Evolutionary conservation across 2,329 filamentous ascomycete genomes (phyloP).

Genomic region (Fusarium scirpi): DNA sequence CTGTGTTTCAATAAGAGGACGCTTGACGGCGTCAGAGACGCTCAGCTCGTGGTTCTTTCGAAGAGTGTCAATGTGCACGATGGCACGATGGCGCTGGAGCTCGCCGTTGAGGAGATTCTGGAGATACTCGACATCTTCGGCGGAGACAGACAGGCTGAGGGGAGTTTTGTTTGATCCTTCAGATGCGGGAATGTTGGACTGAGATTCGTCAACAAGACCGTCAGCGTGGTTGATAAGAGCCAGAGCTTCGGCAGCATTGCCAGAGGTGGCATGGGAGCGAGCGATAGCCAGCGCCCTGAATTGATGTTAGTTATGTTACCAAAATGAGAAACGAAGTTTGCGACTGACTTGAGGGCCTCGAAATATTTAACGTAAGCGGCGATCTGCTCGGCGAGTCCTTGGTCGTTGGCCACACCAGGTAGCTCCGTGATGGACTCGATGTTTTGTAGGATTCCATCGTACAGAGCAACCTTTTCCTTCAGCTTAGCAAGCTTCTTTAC

Average conservation of each 20-base stretch:
- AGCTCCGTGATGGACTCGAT: constrained; percentile 90
- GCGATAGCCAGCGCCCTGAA: constrained; percentile 84
- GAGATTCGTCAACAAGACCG: constrained; percentile 69
- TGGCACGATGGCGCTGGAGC: constrained; percentile 82
- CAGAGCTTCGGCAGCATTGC: constrained; percentile 81
- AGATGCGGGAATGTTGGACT: constrained; percentile 59
- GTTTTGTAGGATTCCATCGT: constrained; percentile 91
- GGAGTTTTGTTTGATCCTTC: constrained; percentile 55
- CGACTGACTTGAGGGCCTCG: constrained; percentile 81
- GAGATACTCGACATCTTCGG: constrained; percentile 69
- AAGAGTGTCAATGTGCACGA: constrained; percentile 84
- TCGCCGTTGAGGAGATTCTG: constrained; percentile 74
- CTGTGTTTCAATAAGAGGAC: constrained; percentile 79
- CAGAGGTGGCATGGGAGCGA: constrained; percentile 82
- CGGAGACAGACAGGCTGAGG: constrained; percentile 76
- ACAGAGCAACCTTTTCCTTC: constrained; percentile 88
- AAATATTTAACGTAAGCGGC: constrained; percentile 86
- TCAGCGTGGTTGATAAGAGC: constrained; percentile 82
- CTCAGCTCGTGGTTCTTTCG: constrained; percentile 62
- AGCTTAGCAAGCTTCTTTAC: constrained; percentile 83
- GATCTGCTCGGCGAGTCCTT: constrained; percentile 80
- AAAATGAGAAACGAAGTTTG: neutral
- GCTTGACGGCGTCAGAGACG: constrained; percentile 30
- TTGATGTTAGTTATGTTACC: constrained; percentile 34
- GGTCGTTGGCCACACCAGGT: constrained; percentile 88